Conservation (phyloP, 768 basidiomycete species). For the Megacollybia marginata region DNA sequence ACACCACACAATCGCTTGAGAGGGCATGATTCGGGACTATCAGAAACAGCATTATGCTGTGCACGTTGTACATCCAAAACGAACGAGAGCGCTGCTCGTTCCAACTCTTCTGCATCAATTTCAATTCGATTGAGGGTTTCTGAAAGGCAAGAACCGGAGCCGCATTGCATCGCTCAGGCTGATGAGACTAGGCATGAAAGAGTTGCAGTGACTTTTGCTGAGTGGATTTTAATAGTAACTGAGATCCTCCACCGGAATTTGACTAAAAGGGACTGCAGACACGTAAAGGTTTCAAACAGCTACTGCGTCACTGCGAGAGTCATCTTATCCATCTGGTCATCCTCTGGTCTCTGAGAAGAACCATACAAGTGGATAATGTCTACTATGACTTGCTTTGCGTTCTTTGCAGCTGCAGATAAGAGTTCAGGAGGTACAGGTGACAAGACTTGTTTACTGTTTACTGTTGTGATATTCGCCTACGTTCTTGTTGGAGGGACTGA, state of each 20-base stretch:
- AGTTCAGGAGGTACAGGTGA: conserved; percentile 50
- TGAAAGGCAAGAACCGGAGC: conserved; percentile 53
- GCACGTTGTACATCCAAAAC: conserved; percentile 61
- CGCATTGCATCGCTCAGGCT: conserved; percentile 83
- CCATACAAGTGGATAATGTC: conserved; percentile 47
- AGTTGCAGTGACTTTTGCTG: conserved; percentile 82
- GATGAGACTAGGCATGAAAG: conserved; percentile 85
- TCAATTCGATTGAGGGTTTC: conserved; percentile 68
- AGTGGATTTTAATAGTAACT: conserved; percentile 65
- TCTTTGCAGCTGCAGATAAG: conserved; percentile 49
- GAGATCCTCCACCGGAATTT: conserved; percentile 48
- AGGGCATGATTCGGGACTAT: conserved; percentile 20
- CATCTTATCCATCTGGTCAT: conserved; percentile 56
- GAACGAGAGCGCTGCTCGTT: conserved; percentile 61
- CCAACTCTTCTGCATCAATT: conserved; percentile 69
- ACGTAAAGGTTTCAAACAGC: conserved; percentile 74
- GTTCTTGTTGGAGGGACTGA: conserved; percentile 53
- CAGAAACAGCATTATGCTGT: conserved; percentile 28
- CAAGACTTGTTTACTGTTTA: no score
- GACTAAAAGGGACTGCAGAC: conserved; percentile 49
- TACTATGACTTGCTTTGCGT: conserved; percentile 56
- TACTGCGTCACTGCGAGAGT: conserved; percentile 57
- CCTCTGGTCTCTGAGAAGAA: conserved; percentile 39
- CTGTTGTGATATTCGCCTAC: no score
- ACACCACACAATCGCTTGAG: conserved; percentile 54